Conservation (phyloP, 169 alveolate genomes). For the Plasmodium coatneyi region DNA sequence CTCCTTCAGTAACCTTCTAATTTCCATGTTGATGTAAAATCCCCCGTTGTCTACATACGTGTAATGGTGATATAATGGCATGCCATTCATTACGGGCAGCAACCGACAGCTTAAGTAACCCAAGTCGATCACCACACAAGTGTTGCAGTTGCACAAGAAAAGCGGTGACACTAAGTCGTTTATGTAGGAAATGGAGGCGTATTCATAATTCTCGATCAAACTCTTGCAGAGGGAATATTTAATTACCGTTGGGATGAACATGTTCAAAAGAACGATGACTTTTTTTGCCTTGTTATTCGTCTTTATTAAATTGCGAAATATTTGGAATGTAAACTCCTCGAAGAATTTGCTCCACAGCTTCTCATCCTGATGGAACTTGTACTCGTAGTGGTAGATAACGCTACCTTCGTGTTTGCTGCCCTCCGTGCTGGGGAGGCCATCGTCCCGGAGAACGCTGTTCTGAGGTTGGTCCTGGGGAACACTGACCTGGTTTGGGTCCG, state of each 20-base stretch:
- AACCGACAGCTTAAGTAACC: slow-evolving; percentile 58
- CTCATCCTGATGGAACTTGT: slow-evolving; percentile 43
- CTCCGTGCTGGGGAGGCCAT: not conserved
- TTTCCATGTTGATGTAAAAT: slow-evolving; percentile 54
- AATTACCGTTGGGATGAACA: slow-evolving; percentile 67
- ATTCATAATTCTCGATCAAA: slow-evolving; percentile 46
- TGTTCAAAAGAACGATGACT: slow-evolving; percentile 56
- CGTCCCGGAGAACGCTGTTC: not conserved
- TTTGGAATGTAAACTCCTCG: slow-evolving; percentile 41
- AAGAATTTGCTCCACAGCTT: slow-evolving; percentile 58
- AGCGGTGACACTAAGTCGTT: slow-evolving; percentile 69
- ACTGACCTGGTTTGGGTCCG: not conserved
- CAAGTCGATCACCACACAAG: slow-evolving; percentile 63
- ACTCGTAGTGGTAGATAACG: slow-evolving; percentile 63
- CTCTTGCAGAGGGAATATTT: slow-evolving; percentile 67
- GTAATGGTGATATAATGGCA: slow-evolving; percentile 68
- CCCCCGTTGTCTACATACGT: slow-evolving; percentile 73
- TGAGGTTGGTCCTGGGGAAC: not conserved
- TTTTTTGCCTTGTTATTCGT: slow-evolving; percentile 54
- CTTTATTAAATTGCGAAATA: slow-evolving; percentile 38
- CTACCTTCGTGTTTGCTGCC: not conserved
- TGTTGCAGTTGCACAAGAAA: slow-evolving; percentile 59
- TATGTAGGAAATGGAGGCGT: slow-evolving; percentile 50
- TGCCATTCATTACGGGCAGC: slow-evolving; percentile 54
- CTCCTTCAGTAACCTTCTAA: slow-evolving; percentile 38